A percentile compares a stretch with the other conserved stretches of the same genome.
Evolutionary conservation across 805 yeast species (phyloP).

Genomic region (Yarrowia keelungensis): DNA sequence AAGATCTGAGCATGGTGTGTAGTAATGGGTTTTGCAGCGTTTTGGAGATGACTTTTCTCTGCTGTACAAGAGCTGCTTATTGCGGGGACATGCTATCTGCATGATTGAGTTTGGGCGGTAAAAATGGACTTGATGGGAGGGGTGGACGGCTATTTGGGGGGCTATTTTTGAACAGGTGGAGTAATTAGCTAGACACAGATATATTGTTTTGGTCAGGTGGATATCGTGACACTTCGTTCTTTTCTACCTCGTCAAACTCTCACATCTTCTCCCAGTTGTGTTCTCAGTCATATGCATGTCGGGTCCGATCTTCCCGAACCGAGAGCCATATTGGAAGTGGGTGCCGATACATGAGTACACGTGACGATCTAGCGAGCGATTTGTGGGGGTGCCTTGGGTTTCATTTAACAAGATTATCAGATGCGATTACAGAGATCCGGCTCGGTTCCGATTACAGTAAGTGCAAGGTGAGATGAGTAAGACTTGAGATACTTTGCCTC

Average conservation of each 20-base stretch:
- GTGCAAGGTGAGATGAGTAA: too few relatives aligned
- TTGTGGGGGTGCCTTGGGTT: not conserved
- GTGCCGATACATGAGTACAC: not conserved
- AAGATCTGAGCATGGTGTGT: conserved; percentile 28
- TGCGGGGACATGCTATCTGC: conserved; percentile 35
- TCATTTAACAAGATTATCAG: too few relatives aligned
- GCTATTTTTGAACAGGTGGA: too few relatives aligned
- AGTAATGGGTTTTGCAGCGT: conserved; percentile 2
- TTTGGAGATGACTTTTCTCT: conserved; percentile 9
- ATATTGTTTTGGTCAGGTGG: too few relatives aligned
- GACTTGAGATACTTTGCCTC: not conserved
- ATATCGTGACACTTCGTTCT: too few relatives aligned
- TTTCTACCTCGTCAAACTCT: too few relatives aligned
- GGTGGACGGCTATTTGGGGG: too few relatives aligned
- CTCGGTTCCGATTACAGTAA: too few relatives aligned
- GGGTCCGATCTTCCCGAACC: conserved; percentile 29
- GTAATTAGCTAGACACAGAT: too few relatives aligned
- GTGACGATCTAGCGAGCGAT: not conserved
- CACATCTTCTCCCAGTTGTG: not conserved
- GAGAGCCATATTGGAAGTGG: not conserved
- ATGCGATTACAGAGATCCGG: too few relatives aligned
- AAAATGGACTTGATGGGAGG: conserved; percentile 3
- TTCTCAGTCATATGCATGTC: conserved; percentile 13
- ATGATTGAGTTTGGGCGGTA: conserved; percentile 36
- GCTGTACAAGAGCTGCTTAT: conserved; percentile 13